Evolutionary conservation across 1,284 basidiomycete species (phyloP), one percentile per base, ranked within the genome.

Genomic region (Heterobasidion irregulare): DNA sequence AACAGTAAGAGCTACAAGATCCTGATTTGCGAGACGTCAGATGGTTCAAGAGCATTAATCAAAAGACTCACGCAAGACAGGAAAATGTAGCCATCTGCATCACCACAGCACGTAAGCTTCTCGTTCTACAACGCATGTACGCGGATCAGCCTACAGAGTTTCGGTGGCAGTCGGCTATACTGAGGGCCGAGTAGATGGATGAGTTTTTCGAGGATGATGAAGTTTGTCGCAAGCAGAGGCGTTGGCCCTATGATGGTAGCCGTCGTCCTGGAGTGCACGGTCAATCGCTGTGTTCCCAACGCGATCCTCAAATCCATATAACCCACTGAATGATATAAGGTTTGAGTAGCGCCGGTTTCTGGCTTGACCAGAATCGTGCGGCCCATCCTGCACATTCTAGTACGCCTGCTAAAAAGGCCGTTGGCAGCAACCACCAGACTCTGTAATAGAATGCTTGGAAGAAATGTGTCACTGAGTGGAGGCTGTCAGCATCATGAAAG

Each of bases 371-470:
- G 10, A 67, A 56, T 13, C 68, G 49, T 71, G 41, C 55, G 15
- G 26, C 53, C 57, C 55, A 56, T 32, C 57, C 75, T n/a, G 79
- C 59, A 4, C 77, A 59, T 62, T 84, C 81, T 7, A 73, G 61
- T 0, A 73, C 12, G 10, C 77, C 77, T 47, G 74, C 75, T 0
- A 76, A 59, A 19, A 75, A 65, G 12, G 76, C 69, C 0, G 81
- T 82, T 0, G 73, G 74, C 45, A 80, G 62, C n/a, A 79, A 63
- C 67, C 75, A 78, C 74, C 76, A 81, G 50, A 73, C 67, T 12
- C 71, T 68, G 47, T 61, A 70, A 19, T 59, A 62, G n/a, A 72
- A 53, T 0, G 73, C 72, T 60, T 81, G 77, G 15, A 57, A 62
- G 13, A 72, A 34, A 59, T 83, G 80, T 0, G 67, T 41, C 2